Percentiles rank a stretch among this genome's conserved stretches.
Conservation (phyloP, 148 eudicot species). For the Rhododendron ferrugineum region DNA sequence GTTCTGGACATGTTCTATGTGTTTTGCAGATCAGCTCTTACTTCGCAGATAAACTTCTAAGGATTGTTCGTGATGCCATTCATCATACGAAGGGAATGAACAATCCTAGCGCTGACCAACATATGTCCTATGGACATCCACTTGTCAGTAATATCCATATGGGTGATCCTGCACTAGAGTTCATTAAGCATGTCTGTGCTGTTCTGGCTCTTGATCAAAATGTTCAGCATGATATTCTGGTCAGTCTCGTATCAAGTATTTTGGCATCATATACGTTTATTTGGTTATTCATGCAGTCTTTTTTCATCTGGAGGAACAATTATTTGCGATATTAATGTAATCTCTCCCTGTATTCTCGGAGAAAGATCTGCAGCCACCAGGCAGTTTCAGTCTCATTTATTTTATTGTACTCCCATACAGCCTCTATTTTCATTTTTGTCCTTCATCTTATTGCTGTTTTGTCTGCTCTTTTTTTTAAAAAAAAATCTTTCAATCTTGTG, state of each 20-base stretch:
- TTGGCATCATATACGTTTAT: not conserved
- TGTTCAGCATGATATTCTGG: constrained; percentile 94
- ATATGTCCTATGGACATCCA: constrained; percentile 24
- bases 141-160: constrained; percentile 24
- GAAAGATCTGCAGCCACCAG: not conserved
- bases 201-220: constrained; percentile 85
- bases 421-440: not conserved
- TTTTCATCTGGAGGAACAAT: not conserved
- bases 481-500: not conserved
- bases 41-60: constrained; percentile 67
- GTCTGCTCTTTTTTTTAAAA: not conserved
- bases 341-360: not conserved
- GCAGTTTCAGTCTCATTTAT: not conserved
- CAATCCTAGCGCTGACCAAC: constrained; percentile 37
- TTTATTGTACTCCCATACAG: not conserved
- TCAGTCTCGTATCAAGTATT: constrained; percentile 19
- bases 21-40: constrained; percentile 68
- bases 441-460: not conserved
- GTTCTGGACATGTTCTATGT: not conserved
- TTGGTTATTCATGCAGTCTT: not conserved
- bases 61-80: constrained; percentile 57
- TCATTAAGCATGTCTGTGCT: constrained; percentile 85
- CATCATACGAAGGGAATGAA: constrained; percentile 46
- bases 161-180: constrained; percentile 71
- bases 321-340: not conserved